A percentile compares a stretch with the other conserved stretches of the same genome.
These are phyloP conservation scores for Amoebophrya sp. DNA, from an alignment of 169 alveolate species.

Conservation along the genomic window DNA sequence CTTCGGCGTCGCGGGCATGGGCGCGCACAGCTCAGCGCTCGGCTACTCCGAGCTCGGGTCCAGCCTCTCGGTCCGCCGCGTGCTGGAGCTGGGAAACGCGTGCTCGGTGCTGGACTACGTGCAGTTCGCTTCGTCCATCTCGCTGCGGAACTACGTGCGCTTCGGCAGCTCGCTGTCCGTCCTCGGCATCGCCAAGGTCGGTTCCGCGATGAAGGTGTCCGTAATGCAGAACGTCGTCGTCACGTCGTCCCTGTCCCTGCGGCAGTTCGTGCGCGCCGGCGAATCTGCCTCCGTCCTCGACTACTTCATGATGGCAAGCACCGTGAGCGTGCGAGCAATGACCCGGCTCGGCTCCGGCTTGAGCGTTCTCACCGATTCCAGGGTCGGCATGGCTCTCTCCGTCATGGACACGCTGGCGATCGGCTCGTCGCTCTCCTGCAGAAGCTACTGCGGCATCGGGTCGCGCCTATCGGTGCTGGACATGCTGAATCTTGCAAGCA, in stretches of 20 bases:
- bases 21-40: not conserved
- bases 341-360: no score
- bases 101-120: not conserved
- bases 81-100: not conserved
- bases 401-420: not conserved
- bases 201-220: no score
- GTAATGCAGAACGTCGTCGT: not conserved
- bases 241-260: not conserved
- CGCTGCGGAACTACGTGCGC: not conserved
- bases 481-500: not conserved
- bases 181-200: no score
- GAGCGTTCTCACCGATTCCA: no score
- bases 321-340: no score
- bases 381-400: not conserved
- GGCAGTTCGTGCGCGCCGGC: not conserved
- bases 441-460: not conserved
- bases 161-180: no score
- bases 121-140: not conserved
- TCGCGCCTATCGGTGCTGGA: not conserved
- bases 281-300: no score
- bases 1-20: not conserved
- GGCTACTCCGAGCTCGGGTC: not conserved
- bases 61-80: not conserved
- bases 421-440: not conserved
- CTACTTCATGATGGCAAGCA: no score